Evolutionary conservation across 129 eudicot species (phyloP), one percentile per base, ranked within the genome.

Genomic region (Tagetes patula): DNA sequence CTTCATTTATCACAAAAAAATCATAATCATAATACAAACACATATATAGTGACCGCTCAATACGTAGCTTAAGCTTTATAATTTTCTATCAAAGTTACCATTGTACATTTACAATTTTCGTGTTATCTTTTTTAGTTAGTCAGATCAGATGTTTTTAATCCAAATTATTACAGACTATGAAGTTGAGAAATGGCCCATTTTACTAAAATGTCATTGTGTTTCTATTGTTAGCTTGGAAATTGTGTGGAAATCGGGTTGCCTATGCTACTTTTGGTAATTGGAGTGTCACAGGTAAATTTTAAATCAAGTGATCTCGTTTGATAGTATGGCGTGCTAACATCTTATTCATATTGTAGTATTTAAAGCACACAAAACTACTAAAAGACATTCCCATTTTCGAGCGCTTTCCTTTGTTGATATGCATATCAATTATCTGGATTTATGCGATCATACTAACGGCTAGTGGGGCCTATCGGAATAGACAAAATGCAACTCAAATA

Each of bases 201-300:
- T 63, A 63, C 20, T 34, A 6, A 20, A 30, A 53, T 9, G 65
- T 40, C 49, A 70, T 38, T 70, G 50, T 37, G 45, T 39, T 71
- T 37, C 37, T 40, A 13, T 65, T 47, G 75, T 76, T 86, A 95
- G 99, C 73, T 95, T 53, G 99, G 99, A 67, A 86, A 85, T 58
- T 95, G 99, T 37, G 86, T 95, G 30, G 99, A 95, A 80, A 95
- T 95, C 14, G 99, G 99, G 67, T 78, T 95, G 48, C 99, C 99
- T 20, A 95, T 87, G 97, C 88, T 95, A 62, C 76, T 95, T 65
- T 84, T 95, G 85, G 88, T 95, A 8, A 88, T 95, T 45, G 99
- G 94, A 56, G 81, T 91, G 56, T 90, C 99, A 46, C 99, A 95
- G 81, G 99, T 90, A 78, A 86, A 85, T 38, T 40, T 49, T 56